Percentiles rank a stretch among this genome's conserved stretches.
Conservation (phyloP, 1,139 yeast genomes). For the Nakaseomyces bracarensis region DNA sequence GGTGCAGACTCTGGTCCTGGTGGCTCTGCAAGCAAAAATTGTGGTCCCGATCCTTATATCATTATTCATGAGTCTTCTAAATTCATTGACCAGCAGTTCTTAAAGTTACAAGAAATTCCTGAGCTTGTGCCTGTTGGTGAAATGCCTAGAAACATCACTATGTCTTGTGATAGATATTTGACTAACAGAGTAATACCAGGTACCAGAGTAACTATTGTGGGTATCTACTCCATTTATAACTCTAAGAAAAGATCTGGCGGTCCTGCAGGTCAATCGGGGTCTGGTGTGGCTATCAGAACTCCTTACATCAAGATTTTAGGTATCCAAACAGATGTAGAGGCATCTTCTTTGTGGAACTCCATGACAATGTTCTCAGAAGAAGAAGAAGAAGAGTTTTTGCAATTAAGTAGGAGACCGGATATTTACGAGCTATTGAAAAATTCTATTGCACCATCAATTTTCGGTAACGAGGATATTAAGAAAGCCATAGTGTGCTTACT, state of each 20-base stretch:
- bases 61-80: slow-evolving; percentile 88
- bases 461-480: slow-evolving; percentile 87
- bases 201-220: slow-evolving; percentile 82
- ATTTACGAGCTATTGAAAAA: slow-evolving; percentile 76
- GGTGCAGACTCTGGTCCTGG: slow-evolving; percentile 16
- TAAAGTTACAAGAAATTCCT: slow-evolving; percentile 91
- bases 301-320: slow-evolving; percentile 88
- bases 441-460: slow-evolving; percentile 94
- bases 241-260: slow-evolving; percentile 39
- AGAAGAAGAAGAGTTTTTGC: slow-evolving; percentile 86
- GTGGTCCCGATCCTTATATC: slow-evolving; percentile 88
- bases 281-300: slow-evolving; percentile 78
- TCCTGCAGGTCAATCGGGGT: slow-evolving; percentile 14
- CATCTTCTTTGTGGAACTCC: slow-evolving; percentile 54
- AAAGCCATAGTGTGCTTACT: slow-evolving; percentile 86
- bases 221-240: slow-evolving; percentile 86
- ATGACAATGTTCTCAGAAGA: slow-evolving; percentile 65
- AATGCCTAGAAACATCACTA: slow-evolving; percentile 88
- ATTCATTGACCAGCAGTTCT: slow-evolving; percentile 88
- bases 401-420: slow-evolving; percentile 72
- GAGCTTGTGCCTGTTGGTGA: slow-evolving; percentile 99
- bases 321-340: slow-evolving; percentile 72
- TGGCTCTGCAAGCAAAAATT: slow-evolving; percentile 47
- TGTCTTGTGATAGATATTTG: slow-evolving; percentile 83
- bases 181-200: slow-evolving; percentile 94